These are phyloP conservation scores for Raphidocelis subcapitata DNA, from an alignment of 139 green algal genomes.

Conservation along the genomic window DNA sequence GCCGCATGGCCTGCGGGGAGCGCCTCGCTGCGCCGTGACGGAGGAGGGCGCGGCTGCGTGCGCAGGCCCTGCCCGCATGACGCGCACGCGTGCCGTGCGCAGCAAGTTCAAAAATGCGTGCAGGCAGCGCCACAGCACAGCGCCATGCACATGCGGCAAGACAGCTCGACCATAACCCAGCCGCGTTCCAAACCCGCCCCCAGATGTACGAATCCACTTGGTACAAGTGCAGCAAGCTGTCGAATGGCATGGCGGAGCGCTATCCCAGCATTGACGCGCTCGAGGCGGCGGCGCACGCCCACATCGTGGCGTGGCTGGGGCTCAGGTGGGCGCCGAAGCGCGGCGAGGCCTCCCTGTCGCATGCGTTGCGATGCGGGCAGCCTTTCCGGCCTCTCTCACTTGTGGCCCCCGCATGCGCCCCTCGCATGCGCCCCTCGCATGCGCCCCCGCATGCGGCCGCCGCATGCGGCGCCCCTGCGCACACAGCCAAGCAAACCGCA, in stretches of 20 bases:
- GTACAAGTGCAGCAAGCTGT: conserved; percentile 33
- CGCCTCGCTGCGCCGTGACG: neutral
- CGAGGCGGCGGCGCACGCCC: conserved; percentile 3
- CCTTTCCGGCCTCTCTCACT: neutral
- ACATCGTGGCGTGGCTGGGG: conserved; percentile 21
- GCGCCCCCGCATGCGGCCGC: neutral
- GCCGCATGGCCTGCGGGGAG: neutral
- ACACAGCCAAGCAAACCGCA: too few relatives aligned
- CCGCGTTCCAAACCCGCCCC: neutral
- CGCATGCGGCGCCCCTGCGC: neutral
- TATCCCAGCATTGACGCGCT: neutral
- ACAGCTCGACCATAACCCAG: neutral
- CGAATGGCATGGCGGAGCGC: neutral
- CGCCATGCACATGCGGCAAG: too few relatives aligned
- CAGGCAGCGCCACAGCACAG: too few relatives aligned
- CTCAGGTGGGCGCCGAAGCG: neutral
- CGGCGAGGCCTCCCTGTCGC: neutral
- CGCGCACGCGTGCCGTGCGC: too few relatives aligned
- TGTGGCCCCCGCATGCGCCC: neutral
- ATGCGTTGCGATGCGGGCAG: neutral
- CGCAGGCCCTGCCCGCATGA: too few relatives aligned
- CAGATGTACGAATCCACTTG: conserved; percentile 34
- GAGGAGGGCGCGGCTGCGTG: too few relatives aligned
- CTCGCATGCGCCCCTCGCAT: neutral
- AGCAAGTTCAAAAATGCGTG: too few relatives aligned